Base-by-base conservation (phyloP, 2,329 filamentous ascomycete species). In the Fusarium bactridioides region DNA sequence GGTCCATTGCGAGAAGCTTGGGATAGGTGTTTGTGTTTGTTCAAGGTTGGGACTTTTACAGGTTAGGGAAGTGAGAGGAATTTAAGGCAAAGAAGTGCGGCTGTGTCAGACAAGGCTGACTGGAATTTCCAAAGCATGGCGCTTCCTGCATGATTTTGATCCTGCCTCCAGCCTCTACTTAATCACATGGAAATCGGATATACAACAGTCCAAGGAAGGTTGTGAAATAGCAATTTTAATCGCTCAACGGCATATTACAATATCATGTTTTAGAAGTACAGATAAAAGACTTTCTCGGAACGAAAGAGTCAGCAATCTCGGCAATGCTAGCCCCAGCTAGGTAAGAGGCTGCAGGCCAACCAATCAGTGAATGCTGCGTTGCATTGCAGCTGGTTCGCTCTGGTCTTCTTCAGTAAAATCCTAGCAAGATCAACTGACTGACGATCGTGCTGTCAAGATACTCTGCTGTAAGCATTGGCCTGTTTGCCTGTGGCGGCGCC, bases 51-150 rank as follows among this genome's bases (percentile, higher is more conserved):
- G n/a, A n/a, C n/a, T n/a, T n/a, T n/a, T n/a, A n/a, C n/a, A n/a
- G n/a, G n/a, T n/a, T n/a, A n/a, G n/a, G n/a, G n/a, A n/a, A n/a
- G n/a, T n/a, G n/a, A n/a, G n/a, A n/a, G 48, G 48, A 10, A 35
- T 23, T 35, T 25, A 10, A 5, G 2, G 15, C 5, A 19, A 5
- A 9, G 2, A 0, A 4, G 0, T 2, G n/a, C 0, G 27, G 47
- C 27, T 50, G 47, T 50, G 21, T 31, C 21, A 18, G 21, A 13
- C 47, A 5, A 50, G 47, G 47, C 21, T 5, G 48, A 44, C 23
- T 44, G 23, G 1, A 5, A 44, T 43, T 25, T 11, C n/a, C 12
- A 31, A n/a, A n/a, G n/a, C n/a, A n/a, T n/a, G n/a, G n/a, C n/a
- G n/a, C n/a, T n/a, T n/a, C n/a, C n/a, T n/a, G n/a, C n/a, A n/a